phyloP scores from a whole-genome alignment of 768 basidiomycete genomes.

The Collybia sordida region DNA sequence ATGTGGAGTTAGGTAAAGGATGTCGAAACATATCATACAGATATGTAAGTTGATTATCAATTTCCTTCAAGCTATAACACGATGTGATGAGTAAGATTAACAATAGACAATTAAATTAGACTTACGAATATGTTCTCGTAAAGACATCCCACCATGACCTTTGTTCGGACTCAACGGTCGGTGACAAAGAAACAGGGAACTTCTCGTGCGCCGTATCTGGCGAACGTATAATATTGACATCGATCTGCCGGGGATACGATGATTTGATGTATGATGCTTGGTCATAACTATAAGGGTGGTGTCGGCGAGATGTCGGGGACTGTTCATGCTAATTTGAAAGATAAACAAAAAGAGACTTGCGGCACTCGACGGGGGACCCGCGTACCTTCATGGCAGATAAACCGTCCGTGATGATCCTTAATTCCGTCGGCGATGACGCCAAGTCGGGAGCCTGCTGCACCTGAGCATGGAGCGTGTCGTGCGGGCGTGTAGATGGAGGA shows the following conservation, averaged over 20 bases:
- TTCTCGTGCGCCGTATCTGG: constrained; percentile 29
- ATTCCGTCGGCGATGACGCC: constrained; percentile 22
- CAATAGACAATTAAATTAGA: not conserved
- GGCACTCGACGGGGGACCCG: constrained; percentile 1
- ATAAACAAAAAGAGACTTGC: not conserved
- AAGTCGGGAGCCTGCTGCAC: constrained; percentile 8
- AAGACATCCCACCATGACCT: constrained; percentile 45
- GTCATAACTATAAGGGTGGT: constrained; percentile 33
- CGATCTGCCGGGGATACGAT: constrained; percentile 36
- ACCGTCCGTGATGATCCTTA: constrained; percentile 27
- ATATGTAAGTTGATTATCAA: constrained; percentile 47
- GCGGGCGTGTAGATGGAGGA: constrained; percentile 19
- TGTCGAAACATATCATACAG: constrained; percentile 38
- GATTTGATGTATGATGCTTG: constrained; percentile 33
- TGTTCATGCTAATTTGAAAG: constrained; percentile 23
- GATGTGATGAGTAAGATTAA: constrained; percentile 6
- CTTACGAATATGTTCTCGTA: constrained; percentile 35
- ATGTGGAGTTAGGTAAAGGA: not conserved
- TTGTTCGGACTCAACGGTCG: constrained; percentile 32
- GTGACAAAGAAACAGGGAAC: constrained; percentile 32
- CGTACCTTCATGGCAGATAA: constrained; percentile 26
- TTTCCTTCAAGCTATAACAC: constrained; percentile 42
- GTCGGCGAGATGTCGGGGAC: constrained; percentile 28
- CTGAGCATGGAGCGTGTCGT: constrained; percentile 14
- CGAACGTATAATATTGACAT: constrained; percentile 35